Base-by-base conservation (phyloP, 352 stramenopile species). In the Phytophthora quininea region DNA sequence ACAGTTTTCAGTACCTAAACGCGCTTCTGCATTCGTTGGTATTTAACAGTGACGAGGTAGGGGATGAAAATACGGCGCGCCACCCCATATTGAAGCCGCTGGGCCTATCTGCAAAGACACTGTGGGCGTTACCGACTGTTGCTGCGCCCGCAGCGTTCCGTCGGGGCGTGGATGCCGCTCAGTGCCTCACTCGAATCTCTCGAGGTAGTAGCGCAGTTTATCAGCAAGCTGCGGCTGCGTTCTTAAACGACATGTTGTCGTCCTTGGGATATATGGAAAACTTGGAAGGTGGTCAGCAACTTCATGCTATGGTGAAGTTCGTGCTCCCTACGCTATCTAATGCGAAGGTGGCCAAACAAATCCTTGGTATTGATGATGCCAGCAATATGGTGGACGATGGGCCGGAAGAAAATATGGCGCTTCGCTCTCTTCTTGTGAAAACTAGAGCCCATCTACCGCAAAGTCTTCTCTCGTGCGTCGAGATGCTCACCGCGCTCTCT, bases 241-340 rank as follows among this genome's bases (percentile, higher is more conserved):
- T 92, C 62, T 45, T 92, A 35, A 76, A 88, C 19, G 78, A 90
- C 10, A 75, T 85, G 60, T 57, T 92, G 8, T 69, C 69, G 3
- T 73, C 71, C 19, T 53, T 92, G 43, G 78, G 81, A 3, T 92
- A 86, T 49, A 71, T 88, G 33, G 76, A 90, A 12, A 76, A 77
- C 15, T 54, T 88, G 1, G 72, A 82, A 12, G 63, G 69, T 11
- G 49, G 62, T 1, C 73, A 77, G 32, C 75, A 90, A 38, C 54
- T 92, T 32, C 73, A 89, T 43, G 81, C 78, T 3, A 92, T 92
- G 82, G 78, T 84, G 15, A 87, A 84, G 47, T 82, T 92, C 30
- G 73, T 90, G 9, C 53, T 77, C 3, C 81, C 84, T 38, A 74
- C 82, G 52, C 64, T 90, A 2, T 73, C 72, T 9, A 84, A 73